A percentile compares a stretch with the other conserved stretches of the same genome.
phyloP scores from a whole-genome alignment of 1,284 basidiomycete genomes.

The Cutaneotrichosporon mucoides region DNA sequence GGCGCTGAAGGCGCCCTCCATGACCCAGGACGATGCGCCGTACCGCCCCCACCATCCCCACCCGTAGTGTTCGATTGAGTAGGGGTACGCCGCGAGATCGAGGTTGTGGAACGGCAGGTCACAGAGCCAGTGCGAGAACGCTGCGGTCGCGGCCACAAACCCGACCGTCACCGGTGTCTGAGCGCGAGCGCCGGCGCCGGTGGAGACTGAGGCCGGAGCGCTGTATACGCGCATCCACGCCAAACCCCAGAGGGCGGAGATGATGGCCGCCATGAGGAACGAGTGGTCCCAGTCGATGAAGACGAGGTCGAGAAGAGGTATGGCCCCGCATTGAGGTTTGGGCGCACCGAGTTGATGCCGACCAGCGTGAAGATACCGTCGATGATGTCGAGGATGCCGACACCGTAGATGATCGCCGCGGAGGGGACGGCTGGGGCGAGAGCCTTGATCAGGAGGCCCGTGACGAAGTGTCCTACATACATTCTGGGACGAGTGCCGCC shows the following conservation, averaged over 20 bases:
- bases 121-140: slow-evolving; percentile 3
- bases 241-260: background rate
- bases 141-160: background rate
- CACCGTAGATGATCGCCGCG: background rate
- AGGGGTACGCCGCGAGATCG: slow-evolving; percentile 5
- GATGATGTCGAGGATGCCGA: background rate
- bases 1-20: slow-evolving; percentile 2
- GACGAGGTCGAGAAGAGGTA: slow-evolving; percentile 8
- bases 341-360: background rate
- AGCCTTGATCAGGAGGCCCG: slow-evolving; percentile 72
- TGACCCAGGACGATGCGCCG: background rate
- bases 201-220: too few species aligned
- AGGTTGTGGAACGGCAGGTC: slow-evolving; percentile 2
- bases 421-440: slow-evolving; percentile 34
- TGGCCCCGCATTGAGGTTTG: slow-evolving; percentile 1
- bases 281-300: slow-evolving; percentile 7
- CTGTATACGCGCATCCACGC: too few species aligned
- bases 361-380: background rate
- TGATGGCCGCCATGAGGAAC: background rate
- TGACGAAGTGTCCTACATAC: slow-evolving; percentile 6
- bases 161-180: background rate
- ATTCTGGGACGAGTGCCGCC: too few species aligned
- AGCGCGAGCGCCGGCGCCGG: too few species aligned
- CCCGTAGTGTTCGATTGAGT: background rate
- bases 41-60: background rate